A percentile compares a stretch with the other conserved stretches of the same genome.
These are phyloP conservation scores for Fusarium anthophilum DNA, from an alignment of 2,329 filamentous ascomycete genomes.

Conservation along the genomic window DNA sequence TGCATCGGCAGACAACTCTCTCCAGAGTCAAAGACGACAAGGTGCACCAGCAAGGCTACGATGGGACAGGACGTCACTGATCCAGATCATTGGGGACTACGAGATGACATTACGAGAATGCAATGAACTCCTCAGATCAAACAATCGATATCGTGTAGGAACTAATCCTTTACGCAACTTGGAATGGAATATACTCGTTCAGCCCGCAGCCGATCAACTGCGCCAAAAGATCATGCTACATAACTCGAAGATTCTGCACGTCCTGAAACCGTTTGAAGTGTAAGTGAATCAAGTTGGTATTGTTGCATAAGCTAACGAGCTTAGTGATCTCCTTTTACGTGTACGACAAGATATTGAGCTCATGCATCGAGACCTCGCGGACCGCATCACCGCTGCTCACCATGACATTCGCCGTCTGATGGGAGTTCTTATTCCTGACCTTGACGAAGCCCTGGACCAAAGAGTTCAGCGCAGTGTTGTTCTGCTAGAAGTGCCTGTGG, in stretches of 20 bases:
- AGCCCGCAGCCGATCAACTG: slow-evolving; percentile 46
- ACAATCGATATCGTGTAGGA: slow-evolving; percentile 42
- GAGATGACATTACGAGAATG: slow-evolving; percentile 47
- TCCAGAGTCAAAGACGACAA: slow-evolving; percentile 38
- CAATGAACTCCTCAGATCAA: slow-evolving; percentile 41
- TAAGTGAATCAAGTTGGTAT: slow-evolving; percentile 21
- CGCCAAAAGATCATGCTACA: slow-evolving; percentile 47
- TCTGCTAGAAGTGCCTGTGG: slow-evolving; percentile 32
- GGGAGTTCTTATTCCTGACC: slow-evolving; percentile 40
- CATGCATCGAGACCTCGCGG: slow-evolving; percentile 39
- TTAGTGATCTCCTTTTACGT: slow-evolving; percentile 47
- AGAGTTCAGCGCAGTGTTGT: slow-evolving; percentile 24
- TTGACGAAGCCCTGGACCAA: slow-evolving; percentile 38
- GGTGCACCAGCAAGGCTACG: slow-evolving; percentile 31
- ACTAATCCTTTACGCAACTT: slow-evolving; percentile 45
- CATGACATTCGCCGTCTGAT: slow-evolving; percentile 38
- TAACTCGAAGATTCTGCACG: slow-evolving; percentile 47
- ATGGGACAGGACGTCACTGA: slow-evolving; percentile 39
- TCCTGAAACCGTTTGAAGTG: slow-evolving; percentile 51
- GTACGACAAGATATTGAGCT: slow-evolving; percentile 42
- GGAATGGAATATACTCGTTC: slow-evolving; percentile 50
- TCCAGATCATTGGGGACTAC: slow-evolving; percentile 47
- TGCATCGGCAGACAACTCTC: slow-evolving; percentile 40
- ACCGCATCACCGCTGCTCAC: slow-evolving; percentile 37
- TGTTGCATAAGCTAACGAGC: background rate